Evolutionary conservation across 257 asterid genomes (phyloP).

Genomic region (Linaria vulgaris): DNA sequence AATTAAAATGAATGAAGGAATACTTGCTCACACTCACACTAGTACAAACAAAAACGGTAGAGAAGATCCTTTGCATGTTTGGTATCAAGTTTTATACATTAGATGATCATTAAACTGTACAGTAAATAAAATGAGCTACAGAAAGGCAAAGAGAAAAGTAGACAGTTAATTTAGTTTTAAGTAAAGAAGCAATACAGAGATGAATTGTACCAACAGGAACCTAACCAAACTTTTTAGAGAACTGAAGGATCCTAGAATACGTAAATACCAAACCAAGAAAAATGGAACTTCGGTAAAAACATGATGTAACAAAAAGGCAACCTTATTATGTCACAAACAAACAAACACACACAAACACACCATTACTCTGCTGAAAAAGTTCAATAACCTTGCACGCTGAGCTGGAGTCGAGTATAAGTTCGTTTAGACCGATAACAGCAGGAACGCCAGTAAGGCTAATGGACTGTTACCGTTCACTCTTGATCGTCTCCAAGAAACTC

Average conservation of each 20-base stretch:
- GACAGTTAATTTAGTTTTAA: not conserved
- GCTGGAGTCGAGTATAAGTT: not conserved
- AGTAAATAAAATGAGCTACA: no score
- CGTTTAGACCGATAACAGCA: no score
- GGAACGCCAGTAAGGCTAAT: no score
- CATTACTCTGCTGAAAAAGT: not conserved
- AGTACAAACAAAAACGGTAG: no score
- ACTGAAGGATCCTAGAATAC: not conserved
- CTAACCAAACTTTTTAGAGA: not conserved
- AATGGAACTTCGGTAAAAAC: not conserved
- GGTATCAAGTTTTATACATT: no score
- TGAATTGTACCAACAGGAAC: not conserved
- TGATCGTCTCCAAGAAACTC: slow-evolving; percentile 35
- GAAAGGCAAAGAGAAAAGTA: not conserved
- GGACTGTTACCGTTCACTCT: slow-evolving; percentile 9
- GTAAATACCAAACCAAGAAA: no score
- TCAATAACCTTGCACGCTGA: slow-evolving; percentile 9
- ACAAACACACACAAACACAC: no score
- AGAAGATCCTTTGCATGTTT: no score
- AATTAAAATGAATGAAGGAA: no score
- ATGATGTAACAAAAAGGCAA: not conserved
- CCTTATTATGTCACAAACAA: not conserved
- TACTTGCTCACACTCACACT: no score
- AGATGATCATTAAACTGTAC: no score
- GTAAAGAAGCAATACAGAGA: not conserved